These are phyloP conservation scores for Myxozyma udenii DNA, from an alignment of 805 yeast species.

Conservation along the genomic window DNA sequence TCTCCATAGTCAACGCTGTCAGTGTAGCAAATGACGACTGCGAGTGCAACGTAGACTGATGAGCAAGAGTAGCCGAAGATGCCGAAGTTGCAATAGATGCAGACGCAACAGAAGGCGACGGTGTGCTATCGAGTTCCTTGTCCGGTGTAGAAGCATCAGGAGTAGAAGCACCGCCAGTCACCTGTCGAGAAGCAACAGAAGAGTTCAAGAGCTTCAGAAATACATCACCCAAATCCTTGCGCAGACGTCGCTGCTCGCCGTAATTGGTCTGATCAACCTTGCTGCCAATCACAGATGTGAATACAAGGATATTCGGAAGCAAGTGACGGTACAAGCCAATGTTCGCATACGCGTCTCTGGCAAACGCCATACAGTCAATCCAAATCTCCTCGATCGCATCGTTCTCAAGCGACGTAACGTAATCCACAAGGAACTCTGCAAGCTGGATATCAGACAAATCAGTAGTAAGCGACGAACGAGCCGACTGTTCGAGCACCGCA, in stretches of 20 bases:
- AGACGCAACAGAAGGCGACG: constrained; percentile 2
- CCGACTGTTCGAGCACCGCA: constrained; percentile 28
- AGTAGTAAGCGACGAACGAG: constrained; percentile 49
- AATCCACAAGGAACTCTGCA: constrained; percentile 55
- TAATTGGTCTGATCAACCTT: constrained; percentile 59
- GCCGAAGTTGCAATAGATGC: not conserved
- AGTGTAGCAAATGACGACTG: constrained; percentile 13
- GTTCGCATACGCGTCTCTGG: constrained; percentile 56
- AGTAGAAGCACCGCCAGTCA: constrained; percentile 17
- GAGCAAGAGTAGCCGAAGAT: not conserved
- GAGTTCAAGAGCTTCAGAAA: constrained; percentile 40
- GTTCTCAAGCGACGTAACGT: constrained; percentile 62
- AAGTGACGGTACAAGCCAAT: constrained; percentile 48
- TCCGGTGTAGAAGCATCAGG: constrained; percentile 20
- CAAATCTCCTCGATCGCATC: constrained; percentile 82
- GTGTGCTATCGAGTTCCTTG: constrained; percentile 3
- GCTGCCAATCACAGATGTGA: constrained; percentile 50
- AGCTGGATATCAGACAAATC: constrained; percentile 47
- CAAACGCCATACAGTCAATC: constrained; percentile 53
- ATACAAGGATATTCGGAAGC: constrained; percentile 52
- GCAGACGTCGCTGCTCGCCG: constrained; percentile 58
- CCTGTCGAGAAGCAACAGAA: constrained; percentile 30
- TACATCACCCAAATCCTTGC: constrained; percentile 55
- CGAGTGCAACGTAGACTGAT: constrained; percentile 11
- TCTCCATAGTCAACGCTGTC: not conserved